Base-by-base conservation (phyloP, 192 early-diverging fungal genomes). In the Umbelopsis sp. region DNA sequence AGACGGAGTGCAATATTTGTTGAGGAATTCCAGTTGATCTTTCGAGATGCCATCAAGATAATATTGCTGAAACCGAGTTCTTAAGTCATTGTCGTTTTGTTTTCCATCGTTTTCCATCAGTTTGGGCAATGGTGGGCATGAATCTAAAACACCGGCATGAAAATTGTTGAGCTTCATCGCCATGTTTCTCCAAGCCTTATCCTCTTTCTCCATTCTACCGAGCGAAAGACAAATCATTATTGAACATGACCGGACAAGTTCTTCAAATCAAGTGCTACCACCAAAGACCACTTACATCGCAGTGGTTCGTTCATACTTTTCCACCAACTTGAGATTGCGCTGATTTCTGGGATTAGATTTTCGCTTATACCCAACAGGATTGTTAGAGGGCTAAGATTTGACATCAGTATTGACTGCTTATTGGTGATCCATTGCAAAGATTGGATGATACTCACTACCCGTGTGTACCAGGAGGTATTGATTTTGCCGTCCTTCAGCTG, bases 1-100 rank as follows among this genome's bases (percentile, higher is more conserved):
- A 36, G 56, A 62, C 26, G 31, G 56, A 0, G 56, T 62, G 17
- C 56, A 62, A n/a, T 62, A 62, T n/a, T 62, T 62, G 56, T 62
- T 62, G 31, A 62, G 56, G 31, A 62, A 62, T 62, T 62, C 14
- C 20, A 34, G 56, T 34, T 62, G 56, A 3, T 62, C 56, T 34
- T 29, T 8, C 5, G 56, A 62, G 11, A 62, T 62, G 20, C 56
- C 56, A 29, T 62, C 56, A 17, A 62, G 26, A 34, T 62, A 62
- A 26, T 62, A 62, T 34, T 62, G 56, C 31, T 62, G 56, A 32
- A 62, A 62, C 17, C 31, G 31, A 10, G 56, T 62, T 3, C 12
- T 32, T 6, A 62, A 17, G 0, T 20, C 31, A 5, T 34, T 34
- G 11, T 12, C 56, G 32, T 5, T 2, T 7, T 4, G 20, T 20